Base-by-base conservation (phyloP, 495 filamentous ascomycete genomes). In the Schizothecium vesticola region DNA sequence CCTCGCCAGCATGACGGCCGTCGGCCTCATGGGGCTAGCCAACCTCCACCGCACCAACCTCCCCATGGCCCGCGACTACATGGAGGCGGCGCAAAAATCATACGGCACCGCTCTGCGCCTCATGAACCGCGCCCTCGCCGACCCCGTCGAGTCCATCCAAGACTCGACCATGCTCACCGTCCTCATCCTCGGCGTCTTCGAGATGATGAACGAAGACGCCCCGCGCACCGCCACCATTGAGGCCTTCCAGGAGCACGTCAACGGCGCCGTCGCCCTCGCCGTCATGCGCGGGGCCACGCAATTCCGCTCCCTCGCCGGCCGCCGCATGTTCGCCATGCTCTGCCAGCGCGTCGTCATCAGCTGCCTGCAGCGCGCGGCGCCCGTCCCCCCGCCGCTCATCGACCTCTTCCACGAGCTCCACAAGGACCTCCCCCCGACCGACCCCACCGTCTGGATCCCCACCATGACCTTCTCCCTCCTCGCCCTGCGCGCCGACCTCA, bases 91-190 rank as follows among this genome's bases (percentile, higher is more conserved):
- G 22, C 79, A 80, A 23, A 80, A 81, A 64, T 82, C 81, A 43
- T 84, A 84, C 63, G 80, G 82, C 21, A 76, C 79, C 6, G 81
- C 82, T 26, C 71, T 84, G 8, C 80, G 78, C 25, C 66, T 83
- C 59, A 84, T 79, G 7, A 88, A 86, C 63, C 73, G 79, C 23
- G 88, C 88, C 19, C 72, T 91, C 13, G 71, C 77, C 60, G 80
- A 86, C 64, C 80, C 83, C 4, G 75, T 74, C 11, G 83, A 89
- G 56, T 86, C 85, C 56, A 83, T 81, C 68, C 83, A 86, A 57
- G 88, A 91, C 73, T 81, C 80, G 61, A 88, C 88, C 4, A 82
- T 91, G 67, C 84, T 88, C 31, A 81, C 86, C 1, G 84, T 89
- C 36, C 77, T 91, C 24, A 81, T 89, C 36, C 79, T 91, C 51